Evolutionary conservation across 2,329 filamentous ascomycete genomes (phyloP).

Genomic region (Myotisia sp.): DNA sequence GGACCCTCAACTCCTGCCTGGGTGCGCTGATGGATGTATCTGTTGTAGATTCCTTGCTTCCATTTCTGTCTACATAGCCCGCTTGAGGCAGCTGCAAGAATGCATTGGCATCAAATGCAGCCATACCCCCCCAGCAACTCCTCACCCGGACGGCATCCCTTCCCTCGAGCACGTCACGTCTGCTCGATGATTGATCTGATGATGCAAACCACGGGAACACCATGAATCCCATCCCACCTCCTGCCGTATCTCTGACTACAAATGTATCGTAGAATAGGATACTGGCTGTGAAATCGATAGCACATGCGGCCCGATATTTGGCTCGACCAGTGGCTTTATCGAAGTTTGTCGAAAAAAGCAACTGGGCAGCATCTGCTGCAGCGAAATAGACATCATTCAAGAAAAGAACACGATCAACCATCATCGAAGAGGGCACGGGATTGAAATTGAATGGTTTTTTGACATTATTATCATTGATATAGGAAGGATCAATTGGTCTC

Average conservation of each 20-base stretch:
- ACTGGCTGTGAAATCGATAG: conserved; percentile 9
- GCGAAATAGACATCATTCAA: conserved; percentile 10
- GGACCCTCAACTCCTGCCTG: background rate
- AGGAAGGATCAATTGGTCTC: conserved; percentile 6
- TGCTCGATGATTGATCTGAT: conserved; percentile 5
- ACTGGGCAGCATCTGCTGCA: conserved; percentile 6
- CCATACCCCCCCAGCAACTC: conserved; percentile 10
- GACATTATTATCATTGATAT: background rate
- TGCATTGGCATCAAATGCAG: conserved; percentile 6
- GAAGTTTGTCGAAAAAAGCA: conserved; percentile 10
- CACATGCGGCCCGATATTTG: conserved; percentile 9
- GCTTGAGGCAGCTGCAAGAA: conserved; percentile 1
- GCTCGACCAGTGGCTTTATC: conserved; percentile 3
- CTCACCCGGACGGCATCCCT: conserved; percentile 9
- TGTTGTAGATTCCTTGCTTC: background rate
- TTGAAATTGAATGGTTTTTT: background rate
- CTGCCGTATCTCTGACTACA: conserved; percentile 9
- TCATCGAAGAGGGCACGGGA: background rate
- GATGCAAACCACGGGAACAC: conserved; percentile 10
- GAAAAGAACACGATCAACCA: conserved; percentile 9
- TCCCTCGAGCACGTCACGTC: conserved; percentile 6
- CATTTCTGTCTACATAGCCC: background rate
- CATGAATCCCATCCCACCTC: conserved; percentile 9
- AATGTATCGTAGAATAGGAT: conserved; percentile 10
- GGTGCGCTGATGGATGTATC: background rate